Conservation (phyloP, 257 asterid species). For the Thymus mandschuricus region DNA sequence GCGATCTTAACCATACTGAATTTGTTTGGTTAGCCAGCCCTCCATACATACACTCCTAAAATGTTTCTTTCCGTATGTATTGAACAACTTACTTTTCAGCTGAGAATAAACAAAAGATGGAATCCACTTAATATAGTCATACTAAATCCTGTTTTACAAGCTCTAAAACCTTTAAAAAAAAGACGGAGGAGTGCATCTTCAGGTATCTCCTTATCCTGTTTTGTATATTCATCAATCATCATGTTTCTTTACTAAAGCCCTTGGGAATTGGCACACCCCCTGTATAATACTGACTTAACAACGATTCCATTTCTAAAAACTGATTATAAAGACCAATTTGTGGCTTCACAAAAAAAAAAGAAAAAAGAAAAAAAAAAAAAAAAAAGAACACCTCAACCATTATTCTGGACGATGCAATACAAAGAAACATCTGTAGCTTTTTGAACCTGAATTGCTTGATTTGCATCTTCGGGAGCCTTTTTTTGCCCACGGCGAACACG, state of each 20-base stretch:
- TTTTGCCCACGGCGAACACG: slow-evolving; percentile 92
- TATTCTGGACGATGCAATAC: slow-evolving; percentile 20
- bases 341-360: not conserved
- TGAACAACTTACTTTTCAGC: not conserved
- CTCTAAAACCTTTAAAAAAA: slow-evolving; percentile 1
- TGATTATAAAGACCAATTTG: slow-evolving; percentile 11
- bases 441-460: slow-evolving; percentile 87
- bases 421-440: slow-evolving; percentile 25
- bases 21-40: slow-evolving; percentile 5
- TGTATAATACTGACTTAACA: not conserved
- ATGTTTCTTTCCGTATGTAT: not conserved
- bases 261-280: too few relatives aligned
- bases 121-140: not conserved
- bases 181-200: not conserved
- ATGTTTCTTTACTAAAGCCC: too few relatives aligned
- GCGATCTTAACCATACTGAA: slow-evolving; percentile 7
- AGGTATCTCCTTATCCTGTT: not conserved
- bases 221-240: too few relatives aligned
- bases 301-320: not conserved
- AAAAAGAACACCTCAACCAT: slow-evolving; percentile 17
- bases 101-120: not conserved
- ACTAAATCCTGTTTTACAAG: slow-evolving; percentile 4
- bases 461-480: slow-evolving; percentile 89
- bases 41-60: not conserved
- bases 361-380: not conserved